phyloP scores from a whole-genome alignment of 2,329 filamentous ascomycete species.

The Microdochium trichocladiopsis region DNA sequence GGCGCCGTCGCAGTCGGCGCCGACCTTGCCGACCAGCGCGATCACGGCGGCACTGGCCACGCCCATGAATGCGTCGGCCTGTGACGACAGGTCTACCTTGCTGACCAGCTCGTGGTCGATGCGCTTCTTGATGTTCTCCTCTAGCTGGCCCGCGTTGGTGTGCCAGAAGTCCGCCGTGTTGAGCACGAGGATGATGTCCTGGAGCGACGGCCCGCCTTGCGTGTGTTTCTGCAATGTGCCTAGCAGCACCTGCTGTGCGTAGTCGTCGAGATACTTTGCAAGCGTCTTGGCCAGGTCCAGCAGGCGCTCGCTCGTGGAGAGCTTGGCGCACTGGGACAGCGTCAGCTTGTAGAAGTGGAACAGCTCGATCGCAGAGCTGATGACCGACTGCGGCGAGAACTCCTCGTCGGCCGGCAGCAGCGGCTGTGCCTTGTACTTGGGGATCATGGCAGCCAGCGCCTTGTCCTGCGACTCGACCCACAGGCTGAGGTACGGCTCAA shows the following conservation, averaged over 20 bases:
- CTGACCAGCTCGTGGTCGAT: constrained; percentile 73
- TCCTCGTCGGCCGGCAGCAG: constrained; percentile 81
- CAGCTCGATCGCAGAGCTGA: constrained; percentile 88
- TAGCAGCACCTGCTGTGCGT: constrained; percentile 86
- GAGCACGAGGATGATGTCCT: constrained; percentile 78
- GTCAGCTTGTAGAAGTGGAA: constrained; percentile 96
- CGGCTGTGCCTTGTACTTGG: constrained; percentile 78
- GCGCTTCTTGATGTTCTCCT: constrained; percentile 87
- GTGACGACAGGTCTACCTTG: constrained; percentile 81
- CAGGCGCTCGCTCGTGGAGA: constrained; percentile 84
- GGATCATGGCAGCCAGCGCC: constrained; percentile 76
- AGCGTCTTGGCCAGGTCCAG: constrained; percentile 80
- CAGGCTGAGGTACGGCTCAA: constrained; percentile 91
- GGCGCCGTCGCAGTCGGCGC: constrained; percentile 72
- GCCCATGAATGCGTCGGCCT: constrained; percentile 91
- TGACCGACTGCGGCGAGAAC: constrained; percentile 83
- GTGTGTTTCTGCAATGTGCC: constrained; percentile 56
- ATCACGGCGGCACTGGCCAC: constrained; percentile 85
- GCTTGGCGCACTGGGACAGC: constrained; percentile 88
- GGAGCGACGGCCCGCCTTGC: constrained; percentile 46
- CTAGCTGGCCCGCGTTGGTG: constrained; percentile 82
- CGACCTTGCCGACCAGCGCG: constrained; percentile 75
- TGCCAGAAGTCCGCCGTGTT: constrained; percentile 99
- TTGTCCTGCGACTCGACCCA: constrained; percentile 97
- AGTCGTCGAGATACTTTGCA: constrained; percentile 90